Conservation (phyloP, 495 filamentous ascomycete species). For the Pseudoneurospora amorphoporcata region DNA sequence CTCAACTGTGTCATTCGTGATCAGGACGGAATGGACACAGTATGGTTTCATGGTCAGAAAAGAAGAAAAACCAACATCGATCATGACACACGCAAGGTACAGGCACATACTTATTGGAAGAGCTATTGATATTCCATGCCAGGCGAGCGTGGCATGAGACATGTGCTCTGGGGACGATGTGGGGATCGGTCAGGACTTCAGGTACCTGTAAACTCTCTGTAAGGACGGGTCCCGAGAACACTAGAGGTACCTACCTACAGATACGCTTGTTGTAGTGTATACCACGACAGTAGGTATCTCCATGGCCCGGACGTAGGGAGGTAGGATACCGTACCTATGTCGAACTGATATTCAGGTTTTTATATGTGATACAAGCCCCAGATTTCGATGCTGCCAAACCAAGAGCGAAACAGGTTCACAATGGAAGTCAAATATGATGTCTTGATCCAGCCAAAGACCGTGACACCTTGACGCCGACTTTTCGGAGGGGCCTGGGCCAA, state of each 20-base stretch:
- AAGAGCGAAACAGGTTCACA: background rate
- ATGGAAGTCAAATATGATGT: background rate
- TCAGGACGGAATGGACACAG: background rate
- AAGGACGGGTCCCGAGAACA: background rate
- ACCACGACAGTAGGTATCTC: background rate
- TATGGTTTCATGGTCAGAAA: background rate
- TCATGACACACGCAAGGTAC: background rate
- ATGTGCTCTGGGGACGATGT: background rate
- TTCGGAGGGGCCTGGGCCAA: slow-evolving; percentile 2
- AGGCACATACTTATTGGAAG: background rate
- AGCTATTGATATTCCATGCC: background rate
- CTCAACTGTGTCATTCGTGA: background rate
- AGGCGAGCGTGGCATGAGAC: background rate
- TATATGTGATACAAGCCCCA: background rate
- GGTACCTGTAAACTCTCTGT: background rate
- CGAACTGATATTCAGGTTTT: background rate
- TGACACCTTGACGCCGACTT: background rate
- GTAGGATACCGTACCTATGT: background rate
- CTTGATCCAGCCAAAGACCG: background rate
- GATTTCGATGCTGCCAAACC: background rate
- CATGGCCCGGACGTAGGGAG: background rate
- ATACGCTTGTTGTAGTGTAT: background rate
- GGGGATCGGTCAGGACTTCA: background rate
- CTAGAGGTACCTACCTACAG: background rate
- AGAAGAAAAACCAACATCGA: background rate